These are phyloP conservation scores for Papiliotrema flavescens DNA, from an alignment of 1,284 basidiomycete genomes.

Conservation along the genomic window DNA sequence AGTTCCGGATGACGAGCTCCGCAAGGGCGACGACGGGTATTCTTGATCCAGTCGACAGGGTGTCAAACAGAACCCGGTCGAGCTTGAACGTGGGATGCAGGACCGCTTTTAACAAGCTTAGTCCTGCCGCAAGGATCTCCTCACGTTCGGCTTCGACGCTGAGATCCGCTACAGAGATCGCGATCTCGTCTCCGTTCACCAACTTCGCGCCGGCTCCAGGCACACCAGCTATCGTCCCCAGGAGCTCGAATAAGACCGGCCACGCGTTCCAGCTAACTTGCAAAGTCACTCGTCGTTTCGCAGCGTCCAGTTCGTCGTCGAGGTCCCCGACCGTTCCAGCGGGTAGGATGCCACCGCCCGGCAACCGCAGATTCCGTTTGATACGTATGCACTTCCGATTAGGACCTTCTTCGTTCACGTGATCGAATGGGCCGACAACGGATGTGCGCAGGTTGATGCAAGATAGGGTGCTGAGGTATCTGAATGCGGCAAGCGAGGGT, in stretches of 20 bases:
- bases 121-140: conserved; percentile 24
- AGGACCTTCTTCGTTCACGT: conserved; percentile 19
- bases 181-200: conserved; percentile 4
- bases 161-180: conserved; percentile 29
- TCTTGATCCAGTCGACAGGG: not conserved
- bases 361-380: conserved; percentile 24
- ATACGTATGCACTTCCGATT: conserved; percentile 27
- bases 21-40: conserved; percentile 4
- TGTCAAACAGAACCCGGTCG: conserved; percentile 2
- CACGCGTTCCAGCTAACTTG: conserved; percentile 27
- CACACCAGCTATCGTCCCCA: conserved; percentile 29
- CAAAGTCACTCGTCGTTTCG: conserved; percentile 1
- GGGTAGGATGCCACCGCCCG: conserved; percentile 32
- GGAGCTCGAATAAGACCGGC: conserved; percentile 33
- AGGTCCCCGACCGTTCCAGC: conserved; percentile 27
- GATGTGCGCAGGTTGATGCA: conserved; percentile 17
- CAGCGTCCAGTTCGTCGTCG: not conserved
- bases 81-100: conserved; percentile 22
- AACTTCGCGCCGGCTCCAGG: not conserved
- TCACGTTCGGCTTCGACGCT: conserved; percentile 22
- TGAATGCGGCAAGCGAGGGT: conserved; percentile 24
- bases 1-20: conserved; percentile 23
- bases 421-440: conserved; percentile 12
- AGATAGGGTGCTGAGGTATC: conserved; percentile 34
- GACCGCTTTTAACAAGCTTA: conserved; percentile 27